Evolutionary conservation across 768 basidiomycete genomes (phyloP).

Genomic region (Lactarius pseudohatsudake): DNA sequence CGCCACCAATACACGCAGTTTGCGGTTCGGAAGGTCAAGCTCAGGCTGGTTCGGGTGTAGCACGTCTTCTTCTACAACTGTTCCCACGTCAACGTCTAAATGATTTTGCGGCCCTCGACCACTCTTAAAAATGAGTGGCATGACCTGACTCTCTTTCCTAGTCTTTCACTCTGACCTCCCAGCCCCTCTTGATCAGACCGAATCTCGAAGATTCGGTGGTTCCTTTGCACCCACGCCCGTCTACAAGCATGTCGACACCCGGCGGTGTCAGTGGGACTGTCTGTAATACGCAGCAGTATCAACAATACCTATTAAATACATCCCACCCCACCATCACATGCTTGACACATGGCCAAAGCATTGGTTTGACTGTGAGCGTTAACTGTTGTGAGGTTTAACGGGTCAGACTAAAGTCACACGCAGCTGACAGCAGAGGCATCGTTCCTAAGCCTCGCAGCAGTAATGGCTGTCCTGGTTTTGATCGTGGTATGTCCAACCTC

Average conservation of each 20-base stretch:
- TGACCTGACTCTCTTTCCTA: too few species aligned
- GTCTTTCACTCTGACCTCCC: too few species aligned
- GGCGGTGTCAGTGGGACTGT: slow-evolving; percentile 15
- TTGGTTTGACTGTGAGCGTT: slow-evolving; percentile 39
- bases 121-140: too few species aligned
- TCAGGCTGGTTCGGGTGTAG: too few species aligned
- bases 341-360: slow-evolving; percentile 38
- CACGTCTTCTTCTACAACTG: too few species aligned
- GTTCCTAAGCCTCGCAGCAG: slow-evolving; percentile 3
- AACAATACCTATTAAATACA: neutral
- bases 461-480: neutral
- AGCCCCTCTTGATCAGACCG: neutral
- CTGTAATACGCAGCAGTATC: slow-evolving; percentile 9
- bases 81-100: too few species aligned
- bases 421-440: slow-evolving; percentile 40
- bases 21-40: too few species aligned
- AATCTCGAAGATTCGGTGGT: neutral
- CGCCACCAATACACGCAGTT: too few species aligned
- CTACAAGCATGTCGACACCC: slow-evolving; percentile 3
- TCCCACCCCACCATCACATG: slow-evolving; percentile 27
- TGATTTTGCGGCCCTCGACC: too few species aligned
- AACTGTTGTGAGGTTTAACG: neutral
- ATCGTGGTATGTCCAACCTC: slow-evolving; percentile 18
- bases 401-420: neutral
- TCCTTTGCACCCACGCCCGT: neutral